These are phyloP conservation scores for Zygoascus ofunaensis DNA, from an alignment of 805 yeast species.

Conservation along the genomic window DNA sequence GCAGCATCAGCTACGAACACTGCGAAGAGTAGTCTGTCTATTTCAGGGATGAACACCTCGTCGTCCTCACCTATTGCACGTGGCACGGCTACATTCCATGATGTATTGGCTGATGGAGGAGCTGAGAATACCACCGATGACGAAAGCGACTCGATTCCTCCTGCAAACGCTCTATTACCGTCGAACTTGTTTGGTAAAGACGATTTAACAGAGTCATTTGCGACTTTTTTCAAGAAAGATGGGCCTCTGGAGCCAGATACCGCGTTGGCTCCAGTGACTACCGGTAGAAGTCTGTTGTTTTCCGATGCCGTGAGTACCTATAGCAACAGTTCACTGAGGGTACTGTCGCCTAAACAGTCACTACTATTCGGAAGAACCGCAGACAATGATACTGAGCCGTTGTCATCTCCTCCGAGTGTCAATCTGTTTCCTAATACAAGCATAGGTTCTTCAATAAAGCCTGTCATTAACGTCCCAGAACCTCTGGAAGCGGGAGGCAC, in stretches of 20 bases:
- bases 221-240: constrained; percentile 11
- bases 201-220: constrained; percentile 19
- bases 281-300: neutral
- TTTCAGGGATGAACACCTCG: neutral
- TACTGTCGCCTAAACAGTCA: neutral
- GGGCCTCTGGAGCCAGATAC: neutral
- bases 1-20: constrained; percentile 3
- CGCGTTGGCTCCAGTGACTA: neutral
- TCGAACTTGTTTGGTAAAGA: constrained; percentile 26
- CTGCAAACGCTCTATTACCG: constrained; percentile 31
- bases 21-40: neutral
- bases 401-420: neutral
- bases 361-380: neutral
- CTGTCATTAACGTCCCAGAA: neutral
- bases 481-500: neutral
- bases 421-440: neutral
- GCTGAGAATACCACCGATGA: constrained; percentile 1
- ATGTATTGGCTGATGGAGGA: no score
- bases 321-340: neutral
- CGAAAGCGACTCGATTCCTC: constrained; percentile 27
- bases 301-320: neutral
- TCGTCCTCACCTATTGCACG: neutral
- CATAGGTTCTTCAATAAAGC: neutral
- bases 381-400: neutral
- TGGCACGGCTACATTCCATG: neutral